Evolutionary conservation across 75 land plant species (phyloP).

Genomic region (Selaginella moellendorffii): DNA sequence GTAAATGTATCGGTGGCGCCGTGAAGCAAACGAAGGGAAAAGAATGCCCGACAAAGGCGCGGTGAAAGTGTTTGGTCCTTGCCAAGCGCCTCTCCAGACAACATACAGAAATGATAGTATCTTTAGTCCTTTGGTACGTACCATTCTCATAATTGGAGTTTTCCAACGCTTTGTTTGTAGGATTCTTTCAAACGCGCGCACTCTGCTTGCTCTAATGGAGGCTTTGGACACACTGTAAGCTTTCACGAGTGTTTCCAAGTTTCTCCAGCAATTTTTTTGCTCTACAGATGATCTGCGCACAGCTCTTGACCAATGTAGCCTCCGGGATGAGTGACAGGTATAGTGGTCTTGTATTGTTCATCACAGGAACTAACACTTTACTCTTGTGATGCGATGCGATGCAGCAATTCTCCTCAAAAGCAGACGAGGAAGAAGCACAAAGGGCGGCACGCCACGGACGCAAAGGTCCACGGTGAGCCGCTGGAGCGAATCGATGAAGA

Average conservation of each 20-base stretch:
- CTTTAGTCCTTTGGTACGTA: not conserved
- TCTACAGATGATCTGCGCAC: not conserved
- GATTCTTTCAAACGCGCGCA: not conserved
- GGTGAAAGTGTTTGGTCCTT: not conserved
- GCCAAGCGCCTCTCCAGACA: not conserved
- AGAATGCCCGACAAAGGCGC: not conserved
- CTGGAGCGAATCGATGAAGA: not conserved
- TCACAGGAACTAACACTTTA: too few relatives aligned
- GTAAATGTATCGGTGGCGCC: too few relatives aligned
- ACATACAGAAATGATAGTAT: too few relatives aligned
- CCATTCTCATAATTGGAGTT: too few relatives aligned
- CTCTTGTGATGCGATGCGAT: too few relatives aligned
- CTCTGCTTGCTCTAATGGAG: not conserved
- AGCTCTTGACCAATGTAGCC: not conserved
- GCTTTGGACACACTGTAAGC: not conserved
- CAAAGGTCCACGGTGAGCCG: too few relatives aligned
- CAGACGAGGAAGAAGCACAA: not conserved
- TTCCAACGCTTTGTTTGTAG: too few relatives aligned
- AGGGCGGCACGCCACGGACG: too few relatives aligned
- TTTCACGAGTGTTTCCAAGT: not conserved
- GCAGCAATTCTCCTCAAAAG: not conserved
- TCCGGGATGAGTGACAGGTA: not conserved
- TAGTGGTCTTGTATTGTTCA: not conserved
- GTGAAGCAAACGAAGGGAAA: too few relatives aligned
- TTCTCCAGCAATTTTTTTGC: not conserved